phyloP scores from a whole-genome alignment of 331 rosid genomes.

The Malus hybrid region DNA sequence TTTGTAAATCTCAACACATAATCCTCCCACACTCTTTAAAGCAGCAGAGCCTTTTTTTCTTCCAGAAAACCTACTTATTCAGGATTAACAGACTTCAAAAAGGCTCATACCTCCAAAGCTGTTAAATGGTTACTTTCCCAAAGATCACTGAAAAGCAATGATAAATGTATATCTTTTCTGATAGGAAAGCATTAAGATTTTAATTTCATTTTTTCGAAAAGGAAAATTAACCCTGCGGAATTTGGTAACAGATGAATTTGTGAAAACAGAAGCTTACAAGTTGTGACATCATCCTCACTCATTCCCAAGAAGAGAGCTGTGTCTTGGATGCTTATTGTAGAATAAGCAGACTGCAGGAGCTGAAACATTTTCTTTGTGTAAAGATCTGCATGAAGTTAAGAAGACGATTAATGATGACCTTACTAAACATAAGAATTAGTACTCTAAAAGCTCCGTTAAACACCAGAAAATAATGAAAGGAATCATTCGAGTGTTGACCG shows the following conservation, averaged over 20 bases:
- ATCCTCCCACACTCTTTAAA: neutral
- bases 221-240: neutral
- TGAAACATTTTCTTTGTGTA: conserved; percentile 36
- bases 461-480: neutral
- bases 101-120: neutral
- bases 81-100: neutral
- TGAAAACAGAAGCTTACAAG: conserved; percentile 42
- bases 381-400: conserved; percentile 25
- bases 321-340: conserved; percentile 66
- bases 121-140: neutral
- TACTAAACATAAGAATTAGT: neutral
- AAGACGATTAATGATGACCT: neutral
- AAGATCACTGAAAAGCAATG: neutral
- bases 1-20: neutral
- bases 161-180: neutral
- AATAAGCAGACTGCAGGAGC: conserved; percentile 71
- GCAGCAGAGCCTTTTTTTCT: neutral
- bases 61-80: neutral
- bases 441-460: neutral
- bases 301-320: conserved; percentile 67
- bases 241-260: neutral
- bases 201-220: neutral
- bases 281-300: conserved; percentile 58
- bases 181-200: neutral
- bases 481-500: neutral